Conservation (phyloP, 306 rosid genomes). For the Nissolia schottii region DNA sequence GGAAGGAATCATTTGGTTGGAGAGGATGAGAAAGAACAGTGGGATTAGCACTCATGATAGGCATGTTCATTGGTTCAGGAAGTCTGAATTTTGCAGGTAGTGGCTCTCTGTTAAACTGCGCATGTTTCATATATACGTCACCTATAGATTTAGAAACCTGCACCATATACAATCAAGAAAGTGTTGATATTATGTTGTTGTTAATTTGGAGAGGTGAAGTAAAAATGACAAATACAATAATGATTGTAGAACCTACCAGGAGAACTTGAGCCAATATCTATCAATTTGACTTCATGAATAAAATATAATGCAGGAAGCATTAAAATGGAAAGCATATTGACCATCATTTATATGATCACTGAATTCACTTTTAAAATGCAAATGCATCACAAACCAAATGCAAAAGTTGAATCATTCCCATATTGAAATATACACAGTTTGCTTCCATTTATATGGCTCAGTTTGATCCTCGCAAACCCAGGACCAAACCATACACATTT, state of each 20-base stretch:
- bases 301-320: not conserved
- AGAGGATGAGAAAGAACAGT: constrained; percentile 61
- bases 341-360: not conserved
- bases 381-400: not conserved
- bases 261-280: not conserved
- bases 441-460: not conserved
- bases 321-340: not conserved
- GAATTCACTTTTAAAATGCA: not conserved
- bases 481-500: not conserved
- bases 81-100: constrained; percentile 64
- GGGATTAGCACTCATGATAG: constrained; percentile 64
- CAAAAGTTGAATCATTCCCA: not conserved
- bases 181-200: not conserved
- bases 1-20: constrained; percentile 79
- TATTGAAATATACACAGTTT: not conserved
- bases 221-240: not conserved
- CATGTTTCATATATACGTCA: constrained; percentile 68
- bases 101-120: constrained; percentile 63
- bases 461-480: not conserved
- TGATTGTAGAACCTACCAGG: not conserved
- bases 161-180: constrained; percentile 27
- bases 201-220: not conserved
- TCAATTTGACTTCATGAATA: not conserved
- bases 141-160: constrained; percentile 90
- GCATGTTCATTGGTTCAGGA: constrained; percentile 77